These are phyloP conservation scores for Colletotrichum filicis DNA, from an alignment of 2,329 filamentous ascomycete genomes.

Conservation along the genomic window DNA sequence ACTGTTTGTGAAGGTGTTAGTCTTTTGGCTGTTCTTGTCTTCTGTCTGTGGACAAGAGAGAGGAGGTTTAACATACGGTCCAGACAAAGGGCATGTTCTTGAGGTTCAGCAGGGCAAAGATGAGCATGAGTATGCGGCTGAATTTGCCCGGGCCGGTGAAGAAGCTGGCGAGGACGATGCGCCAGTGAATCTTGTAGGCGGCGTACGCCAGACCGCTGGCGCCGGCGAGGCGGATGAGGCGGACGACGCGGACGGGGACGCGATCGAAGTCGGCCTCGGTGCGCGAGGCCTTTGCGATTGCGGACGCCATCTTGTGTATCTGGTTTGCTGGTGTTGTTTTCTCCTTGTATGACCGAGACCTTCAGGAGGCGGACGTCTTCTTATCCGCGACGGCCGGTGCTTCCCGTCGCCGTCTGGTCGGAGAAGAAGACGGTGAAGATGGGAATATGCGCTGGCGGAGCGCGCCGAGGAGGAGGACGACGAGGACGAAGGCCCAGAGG, in stretches of 20 bases:
- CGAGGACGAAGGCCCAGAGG: conserved; percentile 55
- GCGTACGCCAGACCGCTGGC: conserved; percentile 59
- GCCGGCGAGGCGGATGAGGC: conserved; percentile 50
- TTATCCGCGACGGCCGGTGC: conserved; percentile 26
- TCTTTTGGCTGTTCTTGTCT: too few relatives aligned
- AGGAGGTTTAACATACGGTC: conserved; percentile 67
- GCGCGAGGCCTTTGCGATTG: conserved; percentile 35
- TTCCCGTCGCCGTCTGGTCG: not conserved
- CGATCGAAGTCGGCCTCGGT: conserved; percentile 35
- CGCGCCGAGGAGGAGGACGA: conserved; percentile 48
- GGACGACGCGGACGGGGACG: conserved; percentile 41
- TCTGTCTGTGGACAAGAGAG: too few relatives aligned
- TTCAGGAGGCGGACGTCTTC: not conserved
- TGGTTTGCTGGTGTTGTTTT: not conserved
- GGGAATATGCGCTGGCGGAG: conserved; percentile 43
- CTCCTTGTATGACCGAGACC: too few relatives aligned
- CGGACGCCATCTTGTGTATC: conserved; percentile 14
- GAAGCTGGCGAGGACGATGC: conserved; percentile 52
- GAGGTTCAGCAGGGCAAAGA: conserved; percentile 72
- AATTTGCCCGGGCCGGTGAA: conserved; percentile 65
- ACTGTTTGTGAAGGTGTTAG: conserved; percentile 46
- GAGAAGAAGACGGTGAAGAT: conserved; percentile 12
- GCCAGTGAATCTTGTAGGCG: conserved; percentile 57
- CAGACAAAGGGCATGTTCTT: conserved; percentile 81
- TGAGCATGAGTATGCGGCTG: conserved; percentile 62